Conservation (phyloP, 2,329 filamentous ascomycete genomes). For the Ceratocystis alfenasii region DNA sequence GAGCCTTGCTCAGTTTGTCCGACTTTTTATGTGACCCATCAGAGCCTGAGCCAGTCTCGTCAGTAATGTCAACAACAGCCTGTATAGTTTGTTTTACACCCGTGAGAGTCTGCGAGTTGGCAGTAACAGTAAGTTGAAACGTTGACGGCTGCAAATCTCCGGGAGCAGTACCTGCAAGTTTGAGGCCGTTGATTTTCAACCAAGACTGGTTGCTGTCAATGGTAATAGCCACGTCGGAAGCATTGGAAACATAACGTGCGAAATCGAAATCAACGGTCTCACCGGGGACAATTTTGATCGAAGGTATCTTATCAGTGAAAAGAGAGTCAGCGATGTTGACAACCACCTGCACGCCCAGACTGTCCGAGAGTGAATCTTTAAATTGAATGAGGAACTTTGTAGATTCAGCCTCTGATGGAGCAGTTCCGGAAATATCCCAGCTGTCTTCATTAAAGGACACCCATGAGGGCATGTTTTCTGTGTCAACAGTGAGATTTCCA, state of each 20-base stretch:
- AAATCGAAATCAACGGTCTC: conserved; percentile 35
- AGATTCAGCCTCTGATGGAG: conserved; percentile 45
- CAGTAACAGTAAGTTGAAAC: conserved; percentile 17
- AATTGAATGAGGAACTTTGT: conserved; percentile 52
- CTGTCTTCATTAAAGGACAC: conserved; percentile 51
- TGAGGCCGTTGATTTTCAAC: conserved; percentile 33
- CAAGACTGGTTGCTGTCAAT: conserved; percentile 34
- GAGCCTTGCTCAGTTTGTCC: conserved; percentile 23
- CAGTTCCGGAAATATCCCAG: conserved; percentile 52
- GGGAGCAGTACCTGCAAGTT: conserved; percentile 35
- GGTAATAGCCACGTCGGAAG: conserved; percentile 31
- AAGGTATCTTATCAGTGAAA: conserved; percentile 31
- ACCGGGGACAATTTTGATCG: conserved; percentile 34
- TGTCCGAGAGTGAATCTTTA: conserved; percentile 47
- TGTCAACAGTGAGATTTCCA: conserved; percentile 42
- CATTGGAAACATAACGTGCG: conserved; percentile 32
- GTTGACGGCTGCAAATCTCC: background rate
- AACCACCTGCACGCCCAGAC: conserved; percentile 42
- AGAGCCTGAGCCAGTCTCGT: conserved; percentile 25
- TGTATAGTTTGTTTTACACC: conserved; percentile 19
- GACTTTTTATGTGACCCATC: conserved; percentile 24
- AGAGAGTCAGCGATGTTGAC: conserved; percentile 31
- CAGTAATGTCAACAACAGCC: conserved; percentile 30
- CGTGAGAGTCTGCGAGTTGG: conserved; percentile 21
- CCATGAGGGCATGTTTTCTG: conserved; percentile 52